Conservation (phyloP, 176 grass and related monocot species). For the Paspalum vaginatum region DNA sequence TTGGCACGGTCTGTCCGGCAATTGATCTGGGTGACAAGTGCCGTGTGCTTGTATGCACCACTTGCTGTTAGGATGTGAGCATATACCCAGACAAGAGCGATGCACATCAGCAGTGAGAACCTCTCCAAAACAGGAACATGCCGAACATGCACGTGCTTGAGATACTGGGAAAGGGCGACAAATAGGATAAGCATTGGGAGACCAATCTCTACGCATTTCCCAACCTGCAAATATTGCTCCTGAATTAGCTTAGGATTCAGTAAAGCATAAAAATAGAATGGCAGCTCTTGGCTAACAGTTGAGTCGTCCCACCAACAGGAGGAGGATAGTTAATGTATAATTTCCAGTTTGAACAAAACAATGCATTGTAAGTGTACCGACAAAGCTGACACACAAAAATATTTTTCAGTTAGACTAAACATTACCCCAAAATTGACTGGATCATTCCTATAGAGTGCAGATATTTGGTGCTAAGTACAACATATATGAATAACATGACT, state of each 20-base stretch:
- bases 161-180: conserved; percentile 80
- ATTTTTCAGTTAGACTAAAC: neutral
- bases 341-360: neutral
- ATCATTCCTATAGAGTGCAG: neutral
- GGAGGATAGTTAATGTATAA: neutral
- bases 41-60: conserved; percentile 75
- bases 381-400: neutral
- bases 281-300: neutral
- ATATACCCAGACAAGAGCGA: conserved; percentile 78
- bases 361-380: neutral
- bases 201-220: conserved; percentile 92
- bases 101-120: conserved; percentile 77
- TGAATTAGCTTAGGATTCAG: conserved; percentile 31
- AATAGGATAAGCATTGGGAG: conserved; percentile 91
- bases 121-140: conserved; percentile 81
- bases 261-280: conserved; percentile 14
- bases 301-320: neutral
- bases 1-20: conserved; percentile 81
- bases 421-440: neutral
- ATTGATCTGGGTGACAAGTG: conserved; percentile 73
- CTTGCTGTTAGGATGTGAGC: conserved; percentile 88
- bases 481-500: neutral
- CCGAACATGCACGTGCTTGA: conserved; percentile 69
- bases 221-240: conserved; percentile 55
- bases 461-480: neutral